These are phyloP conservation scores for Candida montana DNA, from an alignment of 805 yeast genomes.

Conservation along the genomic window DNA sequence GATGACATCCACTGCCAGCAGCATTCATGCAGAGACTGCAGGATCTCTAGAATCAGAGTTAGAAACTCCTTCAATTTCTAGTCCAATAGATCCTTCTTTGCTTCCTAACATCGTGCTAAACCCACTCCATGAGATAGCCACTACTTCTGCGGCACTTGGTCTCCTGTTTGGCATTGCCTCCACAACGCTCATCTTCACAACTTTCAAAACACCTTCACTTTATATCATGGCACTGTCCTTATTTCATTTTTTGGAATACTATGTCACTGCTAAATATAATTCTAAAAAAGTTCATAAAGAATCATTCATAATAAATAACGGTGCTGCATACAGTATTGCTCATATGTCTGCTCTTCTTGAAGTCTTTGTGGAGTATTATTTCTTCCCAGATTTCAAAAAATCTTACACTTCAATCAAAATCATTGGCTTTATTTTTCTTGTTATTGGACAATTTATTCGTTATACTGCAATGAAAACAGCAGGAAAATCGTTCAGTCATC, in stretches of 20 bases:
- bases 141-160: slow-evolving; percentile 43
- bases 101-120: slow-evolving; percentile 34
- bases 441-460: slow-evolving; percentile 64
- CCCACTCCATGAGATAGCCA: slow-evolving; percentile 37
- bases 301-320: slow-evolving; percentile 65
- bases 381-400: slow-evolving; percentile 33
- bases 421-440: slow-evolving; percentile 43
- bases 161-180: slow-evolving; percentile 34
- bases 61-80: background rate
- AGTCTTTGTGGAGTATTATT: slow-evolving; percentile 34
- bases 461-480: slow-evolving; percentile 85
- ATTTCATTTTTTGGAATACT: slow-evolving; percentile 82
- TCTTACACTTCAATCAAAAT: slow-evolving; percentile 16
- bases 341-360: slow-evolving; percentile 53
- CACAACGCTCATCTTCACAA: slow-evolving; percentile 24
- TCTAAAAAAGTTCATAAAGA: slow-evolving; percentile 59
- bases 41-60: background rate
- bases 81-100: background rate
- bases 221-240: slow-evolving; percentile 49
- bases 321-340: slow-evolving; percentile 51
- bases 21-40: background rate
- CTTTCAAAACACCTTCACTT: slow-evolving; percentile 33
- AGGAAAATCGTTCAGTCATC: slow-evolving; percentile 79
- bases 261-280: slow-evolving; percentile 72
- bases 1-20: background rate